Conservation (phyloP, 2,329 filamentous ascomycete species). For the Curvularia sp. region DNA sequence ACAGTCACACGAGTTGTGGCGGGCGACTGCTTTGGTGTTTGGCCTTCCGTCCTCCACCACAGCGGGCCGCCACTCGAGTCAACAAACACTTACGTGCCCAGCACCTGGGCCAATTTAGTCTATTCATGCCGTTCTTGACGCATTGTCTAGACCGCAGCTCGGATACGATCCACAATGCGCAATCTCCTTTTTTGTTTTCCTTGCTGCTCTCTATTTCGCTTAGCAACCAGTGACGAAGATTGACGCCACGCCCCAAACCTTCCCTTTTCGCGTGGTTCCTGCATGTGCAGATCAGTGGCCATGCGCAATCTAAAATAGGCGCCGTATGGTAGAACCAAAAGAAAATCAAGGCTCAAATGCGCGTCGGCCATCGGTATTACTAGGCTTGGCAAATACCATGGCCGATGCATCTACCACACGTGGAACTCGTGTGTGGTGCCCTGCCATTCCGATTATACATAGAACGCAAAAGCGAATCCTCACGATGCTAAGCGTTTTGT, state of each 20-base stretch:
- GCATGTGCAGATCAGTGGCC: slow-evolving; percentile 9
- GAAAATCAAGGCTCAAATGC: background rate
- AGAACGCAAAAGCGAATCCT: background rate
- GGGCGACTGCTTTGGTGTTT: slow-evolving; percentile 6
- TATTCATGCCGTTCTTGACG: slow-evolving; percentile 9
- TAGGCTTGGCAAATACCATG: background rate
- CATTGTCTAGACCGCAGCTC: slow-evolving; percentile 2
- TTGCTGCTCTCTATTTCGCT: slow-evolving; percentile 28
- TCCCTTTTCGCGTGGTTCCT: slow-evolving; percentile 13
- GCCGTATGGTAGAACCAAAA: background rate
- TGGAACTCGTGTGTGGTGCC: background rate
- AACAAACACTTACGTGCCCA: slow-evolving; percentile 6
- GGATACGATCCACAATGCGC: slow-evolving; percentile 19
- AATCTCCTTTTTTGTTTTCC: slow-evolving; percentile 22
- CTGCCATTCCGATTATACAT: background rate
- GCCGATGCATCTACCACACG: background rate
- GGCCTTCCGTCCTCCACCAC: slow-evolving; percentile 1
- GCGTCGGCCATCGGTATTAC: background rate
- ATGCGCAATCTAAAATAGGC: background rate
- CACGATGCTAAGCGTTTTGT: background rate
- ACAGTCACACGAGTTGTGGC: slow-evolving; percentile 16
- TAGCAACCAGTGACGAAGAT: slow-evolving; percentile 17
- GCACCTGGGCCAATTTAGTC: background rate
- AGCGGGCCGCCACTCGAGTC: slow-evolving; percentile 4
- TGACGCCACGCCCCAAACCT: slow-evolving; percentile 21